phyloP scores from a whole-genome alignment of 208 protist species.

The Herpetomonas tarakana region DNA sequence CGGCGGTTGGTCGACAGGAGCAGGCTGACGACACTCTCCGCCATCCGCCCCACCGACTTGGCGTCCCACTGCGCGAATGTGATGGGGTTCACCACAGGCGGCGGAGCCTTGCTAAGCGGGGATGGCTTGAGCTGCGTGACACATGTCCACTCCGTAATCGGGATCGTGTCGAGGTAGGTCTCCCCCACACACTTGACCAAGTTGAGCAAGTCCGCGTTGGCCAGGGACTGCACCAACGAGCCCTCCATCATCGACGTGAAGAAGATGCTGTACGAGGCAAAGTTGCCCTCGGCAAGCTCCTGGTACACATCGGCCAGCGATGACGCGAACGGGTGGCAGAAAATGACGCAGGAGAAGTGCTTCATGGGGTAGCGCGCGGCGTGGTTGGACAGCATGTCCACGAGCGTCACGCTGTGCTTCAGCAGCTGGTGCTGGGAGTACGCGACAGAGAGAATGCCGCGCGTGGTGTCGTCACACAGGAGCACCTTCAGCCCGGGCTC shows the following conservation, averaged over 20 bases:
- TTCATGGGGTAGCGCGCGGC: constrained; percentile 88
- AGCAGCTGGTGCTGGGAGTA: constrained; percentile 96
- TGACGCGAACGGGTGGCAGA: constrained; percentile 86
- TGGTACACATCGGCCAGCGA: constrained; percentile 84
- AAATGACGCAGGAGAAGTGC: constrained; percentile 92
- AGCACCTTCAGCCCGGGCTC: constrained; percentile 92
- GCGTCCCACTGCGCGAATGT: constrained; percentile 68
- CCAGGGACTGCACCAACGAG: constrained; percentile 87
- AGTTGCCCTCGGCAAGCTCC: constrained; percentile 93
- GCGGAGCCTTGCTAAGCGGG: constrained; percentile 29
- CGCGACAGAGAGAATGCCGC: constrained; percentile 92
- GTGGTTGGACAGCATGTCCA: constrained; percentile 91
- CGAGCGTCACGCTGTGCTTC: constrained; percentile 96
- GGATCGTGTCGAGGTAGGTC: constrained; percentile 94
- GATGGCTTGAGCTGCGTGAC: constrained; percentile 58
- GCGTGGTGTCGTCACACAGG: constrained; percentile 94
- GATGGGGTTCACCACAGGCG: constrained; percentile 67
- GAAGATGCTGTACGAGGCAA: constrained; percentile 73
- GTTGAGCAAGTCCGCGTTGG: constrained; percentile 94
- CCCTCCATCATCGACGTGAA: constrained; percentile 93
- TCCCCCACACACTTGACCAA: constrained; percentile 91
- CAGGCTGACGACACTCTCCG: constrained; percentile 76
- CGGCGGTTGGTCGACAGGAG: constrained; percentile 85
- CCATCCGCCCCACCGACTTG: constrained; percentile 60
- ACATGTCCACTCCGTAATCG: constrained; percentile 83